Conservation (phyloP, 225 moss, liverwort and hornwort genomes). For the Thuidium tamariscinum region DNA sequence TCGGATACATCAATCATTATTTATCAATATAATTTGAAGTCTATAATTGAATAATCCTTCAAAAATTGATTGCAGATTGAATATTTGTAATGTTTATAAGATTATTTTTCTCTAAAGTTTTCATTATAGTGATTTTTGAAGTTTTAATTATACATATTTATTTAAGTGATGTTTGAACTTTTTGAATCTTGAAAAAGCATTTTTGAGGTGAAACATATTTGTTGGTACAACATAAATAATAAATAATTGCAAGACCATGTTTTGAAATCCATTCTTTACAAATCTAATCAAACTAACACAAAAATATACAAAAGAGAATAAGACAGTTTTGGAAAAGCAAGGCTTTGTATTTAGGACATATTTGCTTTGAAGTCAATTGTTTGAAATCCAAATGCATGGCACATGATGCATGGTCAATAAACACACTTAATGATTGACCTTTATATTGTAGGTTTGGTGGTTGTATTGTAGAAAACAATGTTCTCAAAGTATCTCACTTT, state of each 20-base stretch:
- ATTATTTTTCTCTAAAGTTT: background rate
- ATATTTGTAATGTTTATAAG: background rate
- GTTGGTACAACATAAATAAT: too few species aligned
- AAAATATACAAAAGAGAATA: background rate
- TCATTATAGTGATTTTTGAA: background rate
- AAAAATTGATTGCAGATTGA: background rate
- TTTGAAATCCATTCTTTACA: background rate
- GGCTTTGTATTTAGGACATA: accelerated
- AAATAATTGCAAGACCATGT: too few species aligned
- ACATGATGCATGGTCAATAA: background rate
- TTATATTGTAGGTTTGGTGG: too few species aligned
- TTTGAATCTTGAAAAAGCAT: background rate
- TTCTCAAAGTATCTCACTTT: background rate
- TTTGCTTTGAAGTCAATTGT: background rate
- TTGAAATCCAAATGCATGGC: background rate
- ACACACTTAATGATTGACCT: background rate
- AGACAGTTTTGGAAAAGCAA: background rate
- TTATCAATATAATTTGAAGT: background rate
- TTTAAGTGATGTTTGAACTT: background rate
- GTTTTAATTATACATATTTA: too few species aligned
- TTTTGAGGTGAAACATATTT: background rate
- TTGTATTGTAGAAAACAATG: background rate
- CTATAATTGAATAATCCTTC: too few species aligned
- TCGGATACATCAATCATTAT: background rate
- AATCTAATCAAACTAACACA: background rate